phyloP scores from a whole-genome alignment of 2,329 filamentous ascomycete genomes.

The Davidsoniella eucalypti region DNA sequence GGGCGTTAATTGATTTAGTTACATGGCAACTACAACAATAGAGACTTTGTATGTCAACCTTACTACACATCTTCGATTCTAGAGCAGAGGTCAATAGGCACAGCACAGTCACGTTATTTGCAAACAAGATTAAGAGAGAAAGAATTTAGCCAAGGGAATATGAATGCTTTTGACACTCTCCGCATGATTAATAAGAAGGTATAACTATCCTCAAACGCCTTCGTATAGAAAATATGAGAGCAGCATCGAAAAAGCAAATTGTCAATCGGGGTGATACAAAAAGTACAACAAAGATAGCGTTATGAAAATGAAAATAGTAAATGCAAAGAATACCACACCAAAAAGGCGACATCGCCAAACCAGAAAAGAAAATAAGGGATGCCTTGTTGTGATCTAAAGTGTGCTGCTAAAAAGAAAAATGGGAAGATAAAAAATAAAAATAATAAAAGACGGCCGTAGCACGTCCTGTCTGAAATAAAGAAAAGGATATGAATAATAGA shows the following conservation, averaged over 20 bases:
- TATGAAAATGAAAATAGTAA: too few relatives aligned
- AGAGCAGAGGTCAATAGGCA: too few relatives aligned
- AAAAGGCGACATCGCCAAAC: background rate
- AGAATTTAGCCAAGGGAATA: background rate
- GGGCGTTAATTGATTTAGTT: background rate
- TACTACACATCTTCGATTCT: too few relatives aligned
- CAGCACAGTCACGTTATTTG: too few relatives aligned
- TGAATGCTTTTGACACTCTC: background rate
- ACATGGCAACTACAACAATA: background rate
- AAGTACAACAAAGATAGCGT: background rate
- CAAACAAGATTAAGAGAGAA: background rate
- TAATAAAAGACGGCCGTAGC: background rate
- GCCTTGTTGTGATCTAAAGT: too few relatives aligned
- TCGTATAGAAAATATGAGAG: constrained; percentile 7
- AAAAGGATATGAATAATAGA: background rate
- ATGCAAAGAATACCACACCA: background rate
- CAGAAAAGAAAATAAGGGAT: background rate
- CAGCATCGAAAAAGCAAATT: background rate
- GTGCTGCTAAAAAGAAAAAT: background rate
- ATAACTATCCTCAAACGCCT: constrained; percentile 10
- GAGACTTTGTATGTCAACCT: too few relatives aligned
- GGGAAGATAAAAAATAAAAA: background rate
- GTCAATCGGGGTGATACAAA: background rate
- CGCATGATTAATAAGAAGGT: background rate
- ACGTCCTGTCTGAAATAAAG: background rate